These are phyloP conservation scores for Blastocystis sp. DNA, from an alignment of 352 stramenopile genomes.

Conservation along the genomic window DNA sequence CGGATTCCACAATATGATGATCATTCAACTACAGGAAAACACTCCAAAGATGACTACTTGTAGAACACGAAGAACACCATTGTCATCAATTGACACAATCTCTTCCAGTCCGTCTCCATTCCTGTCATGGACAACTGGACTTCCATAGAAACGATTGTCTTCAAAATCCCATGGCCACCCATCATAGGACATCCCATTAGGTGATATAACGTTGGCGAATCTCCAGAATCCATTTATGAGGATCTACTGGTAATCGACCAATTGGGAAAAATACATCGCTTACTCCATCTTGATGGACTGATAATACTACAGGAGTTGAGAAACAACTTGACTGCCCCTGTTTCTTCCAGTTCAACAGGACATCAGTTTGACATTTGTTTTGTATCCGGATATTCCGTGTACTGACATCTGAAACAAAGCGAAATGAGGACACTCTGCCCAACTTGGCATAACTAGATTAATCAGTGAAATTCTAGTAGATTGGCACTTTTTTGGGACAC, in stretches of 20 bases:
- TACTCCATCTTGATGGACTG: conserved; percentile 11
- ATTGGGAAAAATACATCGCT: not conserved
- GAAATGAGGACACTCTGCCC: conserved; percentile 1
- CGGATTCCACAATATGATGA: not conserved
- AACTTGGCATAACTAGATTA: conserved; percentile 43
- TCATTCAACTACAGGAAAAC: not conserved
- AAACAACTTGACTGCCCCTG: conserved; percentile 39
- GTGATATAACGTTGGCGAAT: not conserved
- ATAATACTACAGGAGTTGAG: conserved; percentile 7
- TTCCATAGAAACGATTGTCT: not conserved
- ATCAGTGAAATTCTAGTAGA: not conserved
- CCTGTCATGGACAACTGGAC: not conserved
- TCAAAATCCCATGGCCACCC: conserved; percentile 15
- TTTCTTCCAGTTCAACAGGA: conserved; percentile 51
- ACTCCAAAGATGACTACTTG: not conserved
- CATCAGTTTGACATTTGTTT: conserved; percentile 16
- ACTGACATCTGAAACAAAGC: conserved; percentile 30
- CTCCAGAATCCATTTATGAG: conserved; percentile 13
- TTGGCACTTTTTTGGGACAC: conserved; percentile 20
- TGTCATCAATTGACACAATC: conserved; percentile 18
- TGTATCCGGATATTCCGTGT: conserved; percentile 1
- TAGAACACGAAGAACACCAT: not conserved
- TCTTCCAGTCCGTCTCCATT: not conserved
- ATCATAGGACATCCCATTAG: not conserved
- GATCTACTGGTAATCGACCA: not conserved